Percentiles rank a stretch among this genome's conserved stretches.
Conservation (phyloP, 306 rosid species). For the Trichosanthes truncata region DNA sequence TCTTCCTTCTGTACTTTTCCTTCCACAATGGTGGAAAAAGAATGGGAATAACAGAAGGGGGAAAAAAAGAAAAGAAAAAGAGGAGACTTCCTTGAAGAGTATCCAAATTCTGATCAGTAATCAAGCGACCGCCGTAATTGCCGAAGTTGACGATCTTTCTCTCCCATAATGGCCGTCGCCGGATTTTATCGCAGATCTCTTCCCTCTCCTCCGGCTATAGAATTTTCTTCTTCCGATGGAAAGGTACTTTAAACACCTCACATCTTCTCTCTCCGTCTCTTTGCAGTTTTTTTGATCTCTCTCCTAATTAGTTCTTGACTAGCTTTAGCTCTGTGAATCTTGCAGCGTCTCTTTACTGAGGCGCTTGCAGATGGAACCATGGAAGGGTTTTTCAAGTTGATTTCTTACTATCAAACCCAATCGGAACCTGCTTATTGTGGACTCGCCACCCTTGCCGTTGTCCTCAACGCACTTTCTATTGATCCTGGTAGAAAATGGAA, state of each 20-base stretch:
- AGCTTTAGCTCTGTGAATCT: slow-evolving; percentile 2
- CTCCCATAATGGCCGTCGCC: neutral
- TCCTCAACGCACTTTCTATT: slow-evolving; percentile 83
- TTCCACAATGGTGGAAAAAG: neutral
- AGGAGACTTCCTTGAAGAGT: neutral
- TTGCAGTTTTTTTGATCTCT: neutral
- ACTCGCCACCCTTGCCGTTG: slow-evolving; percentile 64
- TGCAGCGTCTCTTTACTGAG: slow-evolving; percentile 49
- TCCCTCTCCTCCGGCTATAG: slow-evolving; percentile 30
- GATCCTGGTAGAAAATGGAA: slow-evolving; percentile 99
- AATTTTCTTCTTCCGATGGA: slow-evolving; percentile 23
- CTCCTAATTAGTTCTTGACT: neutral
- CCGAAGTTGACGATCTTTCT: neutral
- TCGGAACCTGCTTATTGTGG: slow-evolving; percentile 95
- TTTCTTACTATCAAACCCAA: slow-evolving; percentile 83
- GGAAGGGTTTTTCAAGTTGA: slow-evolving; percentile 78
- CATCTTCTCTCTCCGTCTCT: neutral
- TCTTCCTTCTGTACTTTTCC: neutral
- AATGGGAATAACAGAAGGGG: neutral
- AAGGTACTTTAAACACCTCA: slow-evolving; percentile 10
- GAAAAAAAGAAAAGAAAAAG: neutral
- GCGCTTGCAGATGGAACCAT: slow-evolving; percentile 61
- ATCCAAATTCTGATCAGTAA: neutral
- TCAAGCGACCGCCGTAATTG: neutral
- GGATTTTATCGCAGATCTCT: slow-evolving; percentile 27